phyloP scores from a whole-genome alignment of 495 filamentous ascomycete species.

The Lasiosphaeria hispida region DNA sequence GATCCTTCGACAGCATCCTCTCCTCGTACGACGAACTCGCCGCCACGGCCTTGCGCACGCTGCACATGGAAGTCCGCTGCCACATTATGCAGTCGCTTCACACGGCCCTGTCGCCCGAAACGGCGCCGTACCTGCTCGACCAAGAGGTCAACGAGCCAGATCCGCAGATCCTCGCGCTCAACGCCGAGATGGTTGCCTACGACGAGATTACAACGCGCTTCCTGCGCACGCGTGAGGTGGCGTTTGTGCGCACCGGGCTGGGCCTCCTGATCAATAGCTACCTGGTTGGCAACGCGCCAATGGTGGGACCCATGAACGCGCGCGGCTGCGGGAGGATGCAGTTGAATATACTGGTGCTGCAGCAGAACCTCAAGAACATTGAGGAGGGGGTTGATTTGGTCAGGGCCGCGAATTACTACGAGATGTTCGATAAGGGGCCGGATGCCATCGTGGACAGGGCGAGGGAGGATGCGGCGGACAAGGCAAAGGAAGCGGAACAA shows the following conservation, averaged over 20 bases:
- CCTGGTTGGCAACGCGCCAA: constrained; percentile 40
- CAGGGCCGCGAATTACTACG: constrained; percentile 71
- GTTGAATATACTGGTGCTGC: constrained; percentile 87
- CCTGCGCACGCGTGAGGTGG: constrained; percentile 61
- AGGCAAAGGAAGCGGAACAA: constrained; percentile 35
- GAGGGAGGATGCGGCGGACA: constrained; percentile 47
- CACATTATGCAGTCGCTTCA: constrained; percentile 69
- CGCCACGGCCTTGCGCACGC: constrained; percentile 69
- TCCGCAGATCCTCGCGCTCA: constrained; percentile 70
- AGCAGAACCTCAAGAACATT: constrained; percentile 93
- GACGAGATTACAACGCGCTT: constrained; percentile 74
- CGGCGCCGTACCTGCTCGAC: constrained; percentile 67
- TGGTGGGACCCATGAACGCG: constrained; percentile 48
- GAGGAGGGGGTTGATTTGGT: constrained; percentile 68
- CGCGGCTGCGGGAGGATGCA: constrained; percentile 77
- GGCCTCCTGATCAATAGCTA: constrained; percentile 46
- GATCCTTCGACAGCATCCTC: constrained; percentile 83
- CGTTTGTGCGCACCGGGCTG: constrained; percentile 72
- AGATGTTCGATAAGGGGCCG: constrained; percentile 74
- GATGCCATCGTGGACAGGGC: constrained; percentile 66
- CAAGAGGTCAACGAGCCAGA: constrained; percentile 78
- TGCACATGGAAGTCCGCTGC: constrained; percentile 85
- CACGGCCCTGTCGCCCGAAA: constrained; percentile 52
- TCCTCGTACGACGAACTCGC: constrained; percentile 76
- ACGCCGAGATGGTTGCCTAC: constrained; percentile 75